Conservation (phyloP, 176 grass and related monocot species). For the Eragrostis nindensis region DNA sequence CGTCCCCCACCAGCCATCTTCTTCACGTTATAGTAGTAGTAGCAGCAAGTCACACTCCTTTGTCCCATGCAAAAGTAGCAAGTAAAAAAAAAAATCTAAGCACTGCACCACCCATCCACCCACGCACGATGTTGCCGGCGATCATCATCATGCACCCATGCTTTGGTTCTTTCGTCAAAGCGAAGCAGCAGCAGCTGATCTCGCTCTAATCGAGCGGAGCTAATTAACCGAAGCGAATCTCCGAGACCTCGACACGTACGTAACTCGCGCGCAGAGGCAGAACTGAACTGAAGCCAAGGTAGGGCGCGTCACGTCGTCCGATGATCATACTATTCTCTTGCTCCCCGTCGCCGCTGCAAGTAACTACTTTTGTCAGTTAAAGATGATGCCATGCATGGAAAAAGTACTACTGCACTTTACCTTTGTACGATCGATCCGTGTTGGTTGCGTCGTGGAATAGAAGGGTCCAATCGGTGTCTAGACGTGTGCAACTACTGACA, state of each 20-base stretch:
- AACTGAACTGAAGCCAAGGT: neutral
- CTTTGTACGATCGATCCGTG: neutral
- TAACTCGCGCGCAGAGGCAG: neutral
- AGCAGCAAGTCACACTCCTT: neutral
- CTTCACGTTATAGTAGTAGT: no score
- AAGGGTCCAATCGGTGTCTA: neutral
- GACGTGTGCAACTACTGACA: no score
- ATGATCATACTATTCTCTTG: neutral
- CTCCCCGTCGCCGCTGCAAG: neutral
- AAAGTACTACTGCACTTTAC: neutral
- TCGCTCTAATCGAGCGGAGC: neutral
- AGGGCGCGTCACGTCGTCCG: neutral
- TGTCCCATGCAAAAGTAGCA: slow-evolving; percentile 7
- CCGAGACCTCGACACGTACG: slow-evolving; percentile 5
- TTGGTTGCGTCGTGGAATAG: neutral
- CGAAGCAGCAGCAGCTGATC: neutral
- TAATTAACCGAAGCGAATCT: neutral
- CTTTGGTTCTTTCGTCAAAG: neutral
- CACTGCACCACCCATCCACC: neutral
- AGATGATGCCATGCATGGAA: neutral
- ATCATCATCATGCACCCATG: neutral
- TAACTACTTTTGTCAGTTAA: neutral
- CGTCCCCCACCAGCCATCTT: neutral
- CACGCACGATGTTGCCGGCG: neutral
- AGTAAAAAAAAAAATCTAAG: neutral